These are phyloP conservation scores for Pyrenula massariospora DNA, from an alignment of 495 filamentous ascomycete species.

Conservation along the genomic window DNA sequence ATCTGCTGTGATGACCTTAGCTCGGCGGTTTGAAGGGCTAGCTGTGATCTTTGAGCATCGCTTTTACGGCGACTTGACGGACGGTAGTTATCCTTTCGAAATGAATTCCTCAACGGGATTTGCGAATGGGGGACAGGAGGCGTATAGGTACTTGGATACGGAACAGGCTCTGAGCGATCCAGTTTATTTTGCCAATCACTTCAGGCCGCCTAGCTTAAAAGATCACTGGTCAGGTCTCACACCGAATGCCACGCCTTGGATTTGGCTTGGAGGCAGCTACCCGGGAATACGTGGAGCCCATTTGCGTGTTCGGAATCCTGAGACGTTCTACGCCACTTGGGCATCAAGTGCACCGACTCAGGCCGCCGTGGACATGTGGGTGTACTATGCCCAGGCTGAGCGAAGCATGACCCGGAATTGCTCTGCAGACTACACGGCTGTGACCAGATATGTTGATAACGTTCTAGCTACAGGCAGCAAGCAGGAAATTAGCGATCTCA, in stretches of 20 bases:
- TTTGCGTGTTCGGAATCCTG: conserved; percentile 41
- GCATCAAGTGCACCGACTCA: conserved; percentile 46
- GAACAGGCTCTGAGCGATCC: conserved; percentile 42
- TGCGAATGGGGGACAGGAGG: conserved; percentile 14
- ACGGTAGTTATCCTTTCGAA: conserved; percentile 32
- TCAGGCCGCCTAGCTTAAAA: conserved; percentile 21
- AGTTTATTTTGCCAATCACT: conserved; percentile 37
- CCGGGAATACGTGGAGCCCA: conserved; percentile 43
- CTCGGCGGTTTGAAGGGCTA: conserved; percentile 33
- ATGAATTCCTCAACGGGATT: conserved; percentile 30
- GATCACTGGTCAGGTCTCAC: conserved; percentile 19
- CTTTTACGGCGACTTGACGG: conserved; percentile 28
- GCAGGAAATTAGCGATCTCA: not conserved
- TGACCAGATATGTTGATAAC: conserved; percentile 37
- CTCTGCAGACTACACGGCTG: conserved; percentile 38
- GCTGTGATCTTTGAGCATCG: conserved; percentile 50
- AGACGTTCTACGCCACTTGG: conserved; percentile 42
- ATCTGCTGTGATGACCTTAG: conserved; percentile 17
- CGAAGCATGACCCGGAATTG: conserved; percentile 43
- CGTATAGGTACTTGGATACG: conserved; percentile 33
- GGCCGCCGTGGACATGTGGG: conserved; percentile 42
- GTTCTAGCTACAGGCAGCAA: not conserved
- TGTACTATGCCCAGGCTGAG: conserved; percentile 44
- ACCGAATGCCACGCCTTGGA: conserved; percentile 39
- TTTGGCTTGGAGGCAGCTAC: conserved; percentile 50